Percentiles rank a stretch among this genome's conserved stretches.
Conservation (phyloP, 2,329 filamentous ascomycete genomes). For the Blastomyces parvus region DNA sequence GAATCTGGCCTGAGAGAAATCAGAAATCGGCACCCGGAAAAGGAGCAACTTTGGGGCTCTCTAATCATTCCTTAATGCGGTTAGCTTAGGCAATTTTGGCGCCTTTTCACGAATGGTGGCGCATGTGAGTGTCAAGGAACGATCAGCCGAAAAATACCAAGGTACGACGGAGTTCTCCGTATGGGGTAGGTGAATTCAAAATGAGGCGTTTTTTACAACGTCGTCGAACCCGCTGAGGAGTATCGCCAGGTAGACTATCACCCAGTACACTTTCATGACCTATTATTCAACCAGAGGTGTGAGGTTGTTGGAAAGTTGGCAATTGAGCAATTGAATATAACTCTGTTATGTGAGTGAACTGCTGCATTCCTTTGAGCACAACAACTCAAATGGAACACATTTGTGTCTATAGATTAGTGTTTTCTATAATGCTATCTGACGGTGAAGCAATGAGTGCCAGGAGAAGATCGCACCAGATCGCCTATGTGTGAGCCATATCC, state of each 20-base stretch:
- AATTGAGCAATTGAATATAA: conserved; percentile 16
- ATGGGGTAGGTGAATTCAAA: conserved; percentile 8
- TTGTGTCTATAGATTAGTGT: conserved; percentile 22
- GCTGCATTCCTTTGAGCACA: conserved; percentile 21
- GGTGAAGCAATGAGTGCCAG: conserved; percentile 17
- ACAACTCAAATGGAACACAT: conserved; percentile 19
- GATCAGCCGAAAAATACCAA: no score
- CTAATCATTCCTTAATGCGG: no score
- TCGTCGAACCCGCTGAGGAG: conserved; percentile 21
- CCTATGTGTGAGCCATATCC: conserved; percentile 15
- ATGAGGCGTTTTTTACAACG: conserved; percentile 19
- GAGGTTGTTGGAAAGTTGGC: conserved; percentile 17
- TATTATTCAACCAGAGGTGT: conserved; percentile 18
- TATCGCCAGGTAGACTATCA: conserved; percentile 22
- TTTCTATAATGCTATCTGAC: conserved; percentile 21
- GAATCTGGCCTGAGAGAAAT: no score
- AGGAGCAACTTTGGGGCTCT: no score
- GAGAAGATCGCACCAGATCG: conserved; percentile 12
- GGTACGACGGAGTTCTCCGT: no score
- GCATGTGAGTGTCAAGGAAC: no score
- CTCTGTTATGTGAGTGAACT: conserved; percentile 20
- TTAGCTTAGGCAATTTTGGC: no score
- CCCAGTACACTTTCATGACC: conserved; percentile 20
- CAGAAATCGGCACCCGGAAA: no score
- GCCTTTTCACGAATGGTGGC: no score